Percentiles rank a stretch among this genome's conserved stretches.
Evolutionary conservation across 2,329 filamentous ascomycete species (phyloP).

Genomic region (Rutstroemia sydowiana): DNA sequence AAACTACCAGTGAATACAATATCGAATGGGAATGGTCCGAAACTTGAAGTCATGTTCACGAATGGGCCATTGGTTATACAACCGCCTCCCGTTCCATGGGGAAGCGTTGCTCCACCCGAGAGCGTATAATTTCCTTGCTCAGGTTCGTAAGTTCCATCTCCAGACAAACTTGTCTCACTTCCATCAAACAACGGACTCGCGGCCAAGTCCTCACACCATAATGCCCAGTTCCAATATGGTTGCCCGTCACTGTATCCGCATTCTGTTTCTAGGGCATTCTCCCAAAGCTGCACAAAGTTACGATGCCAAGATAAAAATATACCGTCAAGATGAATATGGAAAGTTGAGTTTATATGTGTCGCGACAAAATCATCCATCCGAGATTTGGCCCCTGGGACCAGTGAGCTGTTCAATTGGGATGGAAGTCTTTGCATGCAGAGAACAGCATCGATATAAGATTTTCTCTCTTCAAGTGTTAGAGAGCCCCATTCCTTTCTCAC

Average conservation of each 20-base stretch:
- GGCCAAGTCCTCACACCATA: slow-evolving; percentile 30
- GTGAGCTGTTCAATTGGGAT: slow-evolving; percentile 29
- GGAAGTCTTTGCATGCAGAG: slow-evolving; percentile 32
- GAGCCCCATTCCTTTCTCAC: no score
- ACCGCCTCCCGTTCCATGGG: slow-evolving; percentile 47
- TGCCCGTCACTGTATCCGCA: slow-evolving; percentile 39
- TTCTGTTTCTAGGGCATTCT: slow-evolving; percentile 35
- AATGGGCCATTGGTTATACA: slow-evolving; percentile 30
- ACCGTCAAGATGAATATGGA: slow-evolving; percentile 21
- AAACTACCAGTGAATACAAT: not conserved
- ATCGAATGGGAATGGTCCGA: no score
- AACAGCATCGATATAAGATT: slow-evolving; percentile 33
- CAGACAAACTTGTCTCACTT: slow-evolving; percentile 41
- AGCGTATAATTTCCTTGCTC: slow-evolving; percentile 27
- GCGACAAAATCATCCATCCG: slow-evolving; percentile 34
- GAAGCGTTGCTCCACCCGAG: slow-evolving; percentile 24
- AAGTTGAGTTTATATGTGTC: slow-evolving; percentile 32
- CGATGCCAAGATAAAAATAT: slow-evolving; percentile 30
- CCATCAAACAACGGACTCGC: slow-evolving; percentile 49
- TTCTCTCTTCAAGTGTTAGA: no score
- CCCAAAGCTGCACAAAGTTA: slow-evolving; percentile 36
- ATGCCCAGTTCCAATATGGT: slow-evolving; percentile 21
- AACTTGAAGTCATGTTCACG: not conserved
- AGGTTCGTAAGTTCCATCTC: slow-evolving; percentile 36
- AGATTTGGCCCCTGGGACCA: slow-evolving; percentile 18